Base-by-base conservation (phyloP, 2,329 filamentous ascomycete genomes). In the Graphilbum sp. region DNA sequence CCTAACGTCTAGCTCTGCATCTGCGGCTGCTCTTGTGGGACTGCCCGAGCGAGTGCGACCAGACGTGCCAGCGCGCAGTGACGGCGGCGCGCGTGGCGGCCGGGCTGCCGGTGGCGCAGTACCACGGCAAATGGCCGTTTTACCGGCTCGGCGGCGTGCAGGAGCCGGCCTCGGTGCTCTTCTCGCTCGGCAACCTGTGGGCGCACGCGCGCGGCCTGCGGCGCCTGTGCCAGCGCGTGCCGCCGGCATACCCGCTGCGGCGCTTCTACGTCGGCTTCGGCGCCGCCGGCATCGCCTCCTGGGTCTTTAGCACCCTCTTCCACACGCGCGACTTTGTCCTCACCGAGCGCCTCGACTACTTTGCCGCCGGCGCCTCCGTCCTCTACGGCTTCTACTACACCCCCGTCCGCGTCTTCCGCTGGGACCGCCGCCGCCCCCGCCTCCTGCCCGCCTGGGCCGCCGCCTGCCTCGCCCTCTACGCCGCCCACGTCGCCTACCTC, bases 111-210 rank as follows among this genome's bases (percentile, higher is more conserved):
- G 59, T 95, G 36, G 78, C 88, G 40, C 90, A 98, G 61, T 98
- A 87, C 66, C 86, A 98, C 63, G 90, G 90, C 24, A 98, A 98
- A 70, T 98, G 90, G 90, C 90, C 90, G 30, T 98, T 98, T 62
- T 67, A 78, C 57, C 82, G 90, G 47, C 70, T 95, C 52, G 60
- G 92, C 38, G 90, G 90, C 56, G 80, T 94, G 64, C 90, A 98
- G 62, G 90, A 98, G 62, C 86, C 88, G 42, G 85, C 87, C 56
- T 86, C 79, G 36, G 88, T 96, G 47, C 65, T 95, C 52, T 98
- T 95, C 67, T 93, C 83, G 46, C 67, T 94, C 37, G 72, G 92
- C 52, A 98, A 98, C 66, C 79, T 90, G 52, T 70, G 79, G 48
- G 88, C 87, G 13, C 90, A 98, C 63, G 72, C 75, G 53, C 60